phyloP scores from a whole-genome alignment of 2,329 filamentous ascomycete species.

The Parafenestella ontariensis region DNA sequence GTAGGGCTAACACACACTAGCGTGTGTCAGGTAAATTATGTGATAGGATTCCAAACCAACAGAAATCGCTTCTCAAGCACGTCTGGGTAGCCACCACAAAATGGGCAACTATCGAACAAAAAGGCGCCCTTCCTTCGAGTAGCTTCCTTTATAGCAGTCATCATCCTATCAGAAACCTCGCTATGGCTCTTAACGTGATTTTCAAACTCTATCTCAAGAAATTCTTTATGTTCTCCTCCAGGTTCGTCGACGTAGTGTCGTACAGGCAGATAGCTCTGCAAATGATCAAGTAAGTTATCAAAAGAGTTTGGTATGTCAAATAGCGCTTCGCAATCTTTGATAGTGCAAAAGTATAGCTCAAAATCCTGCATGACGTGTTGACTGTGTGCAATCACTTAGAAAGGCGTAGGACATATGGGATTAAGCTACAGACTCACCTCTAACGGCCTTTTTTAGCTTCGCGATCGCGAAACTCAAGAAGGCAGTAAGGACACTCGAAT shows the following conservation, averaged over 20 bases:
- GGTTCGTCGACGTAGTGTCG: neutral
- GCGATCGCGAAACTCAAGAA: neutral
- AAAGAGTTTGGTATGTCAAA: conserved; percentile 4
- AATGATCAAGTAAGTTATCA: neutral
- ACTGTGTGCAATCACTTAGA: neutral
- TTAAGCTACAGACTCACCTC: neutral
- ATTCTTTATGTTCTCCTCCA: neutral
- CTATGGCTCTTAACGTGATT: neutral
- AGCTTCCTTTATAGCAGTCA: neutral
- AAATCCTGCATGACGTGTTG: conserved; percentile 6
- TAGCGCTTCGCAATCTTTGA: neutral
- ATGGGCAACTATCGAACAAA: conserved; percentile 4
- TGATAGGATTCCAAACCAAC: no score
- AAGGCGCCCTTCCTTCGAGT: neutral
- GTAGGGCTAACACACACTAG: no score
- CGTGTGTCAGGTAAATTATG: no score
- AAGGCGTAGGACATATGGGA: neutral
- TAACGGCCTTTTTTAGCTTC: neutral
- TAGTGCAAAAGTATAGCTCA: conserved; percentile 3
- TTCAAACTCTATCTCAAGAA: neutral
- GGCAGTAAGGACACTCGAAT: conserved; percentile 1
- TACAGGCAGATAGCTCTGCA: neutral
- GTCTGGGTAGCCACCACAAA: conserved; percentile 4
- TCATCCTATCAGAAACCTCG: neutral
- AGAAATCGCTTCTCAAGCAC: conserved; percentile 1